Conservation (phyloP, 2,329 filamentous ascomycete genomes). For the Aspergillus persii region DNA sequence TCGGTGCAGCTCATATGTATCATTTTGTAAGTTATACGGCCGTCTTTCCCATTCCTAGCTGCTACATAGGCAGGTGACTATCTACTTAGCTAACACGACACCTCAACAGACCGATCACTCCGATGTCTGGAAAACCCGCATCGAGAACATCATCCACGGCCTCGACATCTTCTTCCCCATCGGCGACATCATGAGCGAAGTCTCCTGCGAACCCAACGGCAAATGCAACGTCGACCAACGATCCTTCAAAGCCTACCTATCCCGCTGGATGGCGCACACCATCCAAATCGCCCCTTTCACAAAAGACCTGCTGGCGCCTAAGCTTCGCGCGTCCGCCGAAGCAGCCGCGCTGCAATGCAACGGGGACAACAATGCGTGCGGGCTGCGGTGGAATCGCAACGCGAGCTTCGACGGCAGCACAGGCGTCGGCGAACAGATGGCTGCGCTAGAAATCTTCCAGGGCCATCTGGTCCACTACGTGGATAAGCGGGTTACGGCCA, state of each 20-base stretch:
- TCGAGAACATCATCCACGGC: conserved; percentile 56
- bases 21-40: conserved; percentile 43
- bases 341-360: conserved; percentile 47
- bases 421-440: conserved; percentile 41
- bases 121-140: conserved; percentile 41
- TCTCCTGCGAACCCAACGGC: conserved; percentile 49
- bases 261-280: conserved; percentile 58
- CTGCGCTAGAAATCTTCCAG: conserved; percentile 56
- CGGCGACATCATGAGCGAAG: conserved; percentile 20
- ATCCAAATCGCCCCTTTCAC: conserved; percentile 59
- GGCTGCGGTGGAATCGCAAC: conserved; percentile 36
- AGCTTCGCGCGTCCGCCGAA: conserved; percentile 53
- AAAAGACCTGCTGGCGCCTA: conserved; percentile 48
- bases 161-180: conserved; percentile 41
- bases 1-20: conserved; percentile 58
- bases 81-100: conserved; percentile 12
- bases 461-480: conserved; percentile 46
- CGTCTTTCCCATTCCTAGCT: background rate
- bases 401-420: conserved; percentile 31
- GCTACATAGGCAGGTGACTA: background rate
- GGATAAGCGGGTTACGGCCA: conserved; percentile 38
- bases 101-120: conserved; percentile 41
- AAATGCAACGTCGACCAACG: conserved; percentile 50
- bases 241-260: conserved; percentile 65
- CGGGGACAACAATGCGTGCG: conserved; percentile 41